phyloP scores from a whole-genome alignment of 129 eudicot species.

The Smallanthus sonchifolius region DNA sequence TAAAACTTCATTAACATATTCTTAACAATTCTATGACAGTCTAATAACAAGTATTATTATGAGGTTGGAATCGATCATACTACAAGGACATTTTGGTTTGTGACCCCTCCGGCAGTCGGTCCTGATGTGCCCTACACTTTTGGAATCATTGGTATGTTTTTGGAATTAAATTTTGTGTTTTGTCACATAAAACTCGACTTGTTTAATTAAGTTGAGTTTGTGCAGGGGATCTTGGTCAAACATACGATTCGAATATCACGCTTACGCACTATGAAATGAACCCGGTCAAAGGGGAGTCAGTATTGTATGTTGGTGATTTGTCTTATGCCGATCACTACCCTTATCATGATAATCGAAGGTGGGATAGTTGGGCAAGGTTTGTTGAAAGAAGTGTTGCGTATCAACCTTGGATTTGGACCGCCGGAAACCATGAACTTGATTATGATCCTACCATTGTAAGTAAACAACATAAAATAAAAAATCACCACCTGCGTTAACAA shows the following conservation, averaged over 20 bases:
- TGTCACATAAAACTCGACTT: background rate
- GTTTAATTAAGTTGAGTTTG: background rate
- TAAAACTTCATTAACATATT: background rate
- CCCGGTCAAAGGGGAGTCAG: constrained; percentile 59
- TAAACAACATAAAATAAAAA: background rate
- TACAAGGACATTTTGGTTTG: constrained; percentile 35
- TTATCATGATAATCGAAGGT: constrained; percentile 65
- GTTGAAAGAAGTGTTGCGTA: constrained; percentile 78
- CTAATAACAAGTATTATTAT: constrained; percentile 33
- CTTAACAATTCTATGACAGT: constrained; percentile 10
- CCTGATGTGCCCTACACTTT: constrained; percentile 68
- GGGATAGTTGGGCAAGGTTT: constrained; percentile 95
- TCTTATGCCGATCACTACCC: constrained; percentile 82
- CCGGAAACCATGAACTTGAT: constrained; percentile 89
- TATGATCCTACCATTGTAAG: constrained; percentile 69
- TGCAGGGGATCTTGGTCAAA: constrained; percentile 92
- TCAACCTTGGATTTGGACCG: constrained; percentile 96
- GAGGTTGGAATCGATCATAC: constrained; percentile 32
- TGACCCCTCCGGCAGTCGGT: constrained; percentile 37
- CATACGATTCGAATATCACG: constrained; percentile 60
- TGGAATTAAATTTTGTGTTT: background rate
- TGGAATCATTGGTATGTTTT: constrained; percentile 62
- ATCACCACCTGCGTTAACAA: background rate
- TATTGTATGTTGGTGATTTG: constrained; percentile 79
- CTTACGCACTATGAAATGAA: constrained; percentile 73